A percentile compares a stretch with the other conserved stretches of the same genome.
Evolutionary conservation across 441 rosid species (phyloP).

Genomic region (Raphanus hybrid): DNA sequence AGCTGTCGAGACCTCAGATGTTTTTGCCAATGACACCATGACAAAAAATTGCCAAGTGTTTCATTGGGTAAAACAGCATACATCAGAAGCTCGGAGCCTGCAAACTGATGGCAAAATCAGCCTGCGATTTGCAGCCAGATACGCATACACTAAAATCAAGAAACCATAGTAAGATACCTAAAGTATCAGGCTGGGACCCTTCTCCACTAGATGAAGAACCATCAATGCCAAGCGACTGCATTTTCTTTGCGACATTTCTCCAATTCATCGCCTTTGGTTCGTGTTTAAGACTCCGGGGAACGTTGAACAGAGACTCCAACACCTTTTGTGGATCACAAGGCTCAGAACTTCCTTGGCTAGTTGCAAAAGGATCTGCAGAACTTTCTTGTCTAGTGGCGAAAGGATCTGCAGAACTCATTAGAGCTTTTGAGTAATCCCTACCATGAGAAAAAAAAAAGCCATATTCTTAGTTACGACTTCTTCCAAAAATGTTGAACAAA

Average conservation of each 20-base stretch:
- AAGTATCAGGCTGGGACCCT: conserved; percentile 46
- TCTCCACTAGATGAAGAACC: conserved; percentile 50
- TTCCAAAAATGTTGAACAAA: conserved; percentile 1
- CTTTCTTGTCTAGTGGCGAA: conserved; percentile 47
- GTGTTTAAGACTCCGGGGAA: conserved; percentile 63
- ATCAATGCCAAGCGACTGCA: conserved; percentile 67
- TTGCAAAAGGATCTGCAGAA: conserved; percentile 48
- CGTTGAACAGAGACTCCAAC: conserved; percentile 80
- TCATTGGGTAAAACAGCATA: conserved; percentile 37
- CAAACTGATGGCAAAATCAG: conserved; percentile 33
- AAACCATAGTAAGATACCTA: conserved; percentile 55
- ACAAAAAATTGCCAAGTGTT: conserved; percentile 32
- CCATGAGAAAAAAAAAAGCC: conserved; percentile 20
- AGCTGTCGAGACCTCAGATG: conserved; percentile 37
- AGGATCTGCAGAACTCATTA: conserved; percentile 49
- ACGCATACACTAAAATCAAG: not conserved
- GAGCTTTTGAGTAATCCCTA: conserved; percentile 66
- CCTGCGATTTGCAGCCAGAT: conserved; percentile 29
- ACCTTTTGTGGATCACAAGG: conserved; percentile 77
- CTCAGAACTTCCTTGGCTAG: conserved; percentile 43
- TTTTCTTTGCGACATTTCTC: conserved; percentile 82
- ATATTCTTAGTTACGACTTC: conserved; percentile 20
- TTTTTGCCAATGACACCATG: conserved; percentile 36
- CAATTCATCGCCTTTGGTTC: conserved; percentile 82
- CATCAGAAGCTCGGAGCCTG: conserved; percentile 26